Conservation (phyloP, 257 asterid genomes). For the Salvia splendens region DNA sequence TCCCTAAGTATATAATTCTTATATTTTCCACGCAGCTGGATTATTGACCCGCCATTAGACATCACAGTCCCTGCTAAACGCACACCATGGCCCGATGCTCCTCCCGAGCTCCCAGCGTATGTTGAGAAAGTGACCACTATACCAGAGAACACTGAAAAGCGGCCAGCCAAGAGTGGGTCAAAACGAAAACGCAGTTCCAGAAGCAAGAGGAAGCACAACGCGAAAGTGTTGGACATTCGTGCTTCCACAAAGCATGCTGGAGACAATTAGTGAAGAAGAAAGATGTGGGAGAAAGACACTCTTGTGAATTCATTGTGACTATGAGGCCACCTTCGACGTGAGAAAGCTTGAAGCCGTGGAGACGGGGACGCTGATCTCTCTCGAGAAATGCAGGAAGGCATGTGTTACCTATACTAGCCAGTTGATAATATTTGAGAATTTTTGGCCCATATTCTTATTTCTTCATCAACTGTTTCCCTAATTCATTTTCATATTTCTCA, state of each 20-base stretch:
- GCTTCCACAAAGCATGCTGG: slow-evolving; percentile 43
- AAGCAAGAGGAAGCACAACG: slow-evolving; percentile 62
- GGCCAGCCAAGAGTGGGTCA: slow-evolving; percentile 52
- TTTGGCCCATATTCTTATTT: slow-evolving; percentile 28
- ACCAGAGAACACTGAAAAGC: slow-evolving; percentile 56
- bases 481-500: slow-evolving; percentile 16
- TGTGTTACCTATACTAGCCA: slow-evolving; percentile 42
- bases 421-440: slow-evolving; percentile 40
- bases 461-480: slow-evolving; percentile 28
- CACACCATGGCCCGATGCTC: slow-evolving; percentile 98
- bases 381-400: slow-evolving; percentile 44
- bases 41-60: slow-evolving; percentile 80
- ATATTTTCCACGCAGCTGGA: slow-evolving; percentile 64
- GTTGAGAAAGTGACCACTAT: slow-evolving; percentile 42
- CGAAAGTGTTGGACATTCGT: slow-evolving; percentile 54
- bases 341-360: slow-evolving; percentile 23
- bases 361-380: slow-evolving; percentile 31
- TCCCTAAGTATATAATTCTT: background rate
- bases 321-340: slow-evolving; percentile 30
- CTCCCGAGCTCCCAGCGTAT: slow-evolving; percentile 72
- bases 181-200: slow-evolving; percentile 70
- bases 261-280: slow-evolving; percentile 38
- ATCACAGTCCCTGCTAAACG: slow-evolving; percentile 86
- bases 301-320: slow-evolving; percentile 38
- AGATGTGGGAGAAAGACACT: background rate